phyloP scores from a whole-genome alignment of 257 asterid species.

The Leonotis leonurus region DNA sequence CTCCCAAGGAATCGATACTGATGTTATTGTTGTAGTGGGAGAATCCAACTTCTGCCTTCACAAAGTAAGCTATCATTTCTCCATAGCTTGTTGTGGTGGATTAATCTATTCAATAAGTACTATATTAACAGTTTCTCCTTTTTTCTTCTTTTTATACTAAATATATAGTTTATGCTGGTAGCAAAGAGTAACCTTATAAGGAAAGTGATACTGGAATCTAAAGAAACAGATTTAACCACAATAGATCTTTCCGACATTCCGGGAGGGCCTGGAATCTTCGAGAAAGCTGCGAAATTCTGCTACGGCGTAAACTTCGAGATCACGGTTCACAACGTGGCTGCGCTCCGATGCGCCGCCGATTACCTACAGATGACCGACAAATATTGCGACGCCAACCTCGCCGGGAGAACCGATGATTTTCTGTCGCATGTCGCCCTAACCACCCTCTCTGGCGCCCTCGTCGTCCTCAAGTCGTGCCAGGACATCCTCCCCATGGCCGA shows the following conservation, averaged over 20 bases:
- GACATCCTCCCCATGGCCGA: slow-evolving; percentile 80
- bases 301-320: slow-evolving; percentile 94
- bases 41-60: slow-evolving; percentile 81
- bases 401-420: slow-evolving; percentile 81
- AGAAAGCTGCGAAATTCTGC: slow-evolving; percentile 88
- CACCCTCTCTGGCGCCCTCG: slow-evolving; percentile 78
- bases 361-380: slow-evolving; percentile 83
- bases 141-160: too few relatives aligned
- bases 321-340: slow-evolving; percentile 88
- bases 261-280: slow-evolving; percentile 89
- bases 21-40: slow-evolving; percentile 70
- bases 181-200: slow-evolving; percentile 91
- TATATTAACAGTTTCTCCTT: too few relatives aligned
- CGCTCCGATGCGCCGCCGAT: slow-evolving; percentile 87
- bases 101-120: too few relatives aligned
- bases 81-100: too few relatives aligned
- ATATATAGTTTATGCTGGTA: slow-evolving; percentile 98
- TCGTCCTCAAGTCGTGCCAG: slow-evolving; percentile 75
- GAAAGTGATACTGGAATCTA: slow-evolving; percentile 55
- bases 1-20: slow-evolving; percentile 85
- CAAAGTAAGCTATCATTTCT: slow-evolving; percentile 51
- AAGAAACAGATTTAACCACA: slow-evolving; percentile 54
- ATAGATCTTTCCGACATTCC: slow-evolving; percentile 70
- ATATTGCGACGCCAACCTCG: slow-evolving; percentile 65
- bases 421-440: slow-evolving; percentile 70